These are phyloP conservation scores for Fusarium globosum DNA, from an alignment of 2,329 filamentous ascomycete species.

Conservation along the genomic window DNA sequence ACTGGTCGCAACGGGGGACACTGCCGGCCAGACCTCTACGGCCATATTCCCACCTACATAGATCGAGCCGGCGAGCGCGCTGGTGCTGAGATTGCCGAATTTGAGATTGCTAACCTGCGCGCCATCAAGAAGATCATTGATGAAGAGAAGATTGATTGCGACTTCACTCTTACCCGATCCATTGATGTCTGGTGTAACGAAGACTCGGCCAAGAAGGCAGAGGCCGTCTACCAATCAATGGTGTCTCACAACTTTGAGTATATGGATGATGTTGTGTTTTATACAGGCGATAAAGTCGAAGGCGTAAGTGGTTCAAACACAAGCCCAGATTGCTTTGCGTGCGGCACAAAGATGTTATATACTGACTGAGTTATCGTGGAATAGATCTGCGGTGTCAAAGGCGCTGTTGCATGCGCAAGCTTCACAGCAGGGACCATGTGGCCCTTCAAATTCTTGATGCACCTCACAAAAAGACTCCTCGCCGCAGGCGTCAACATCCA, in stretches of 20 bases:
- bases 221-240: neutral
- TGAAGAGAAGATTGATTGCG: conserved; percentile 7
- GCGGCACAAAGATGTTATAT: too few relatives aligned
- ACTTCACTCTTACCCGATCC: conserved; percentile 1
- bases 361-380: neutral
- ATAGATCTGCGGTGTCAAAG: conserved; percentile 7
- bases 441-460: conserved; percentile 40
- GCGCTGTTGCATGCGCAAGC: conserved; percentile 8
- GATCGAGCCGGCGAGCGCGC: neutral
- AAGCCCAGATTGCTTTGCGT: neutral
- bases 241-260: conserved; percentile 4
- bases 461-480: conserved; percentile 48
- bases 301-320: neutral
- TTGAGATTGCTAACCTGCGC: neutral
- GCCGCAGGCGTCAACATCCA: conserved; percentile 2
- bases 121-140: conserved; percentile 10
- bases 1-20: conserved; percentile 7
- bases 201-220: conserved; percentile 1
- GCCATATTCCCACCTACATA: conserved; percentile 3
- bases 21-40: neutral
- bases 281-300: conserved; percentile 1
- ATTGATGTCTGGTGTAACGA: conserved; percentile 12
- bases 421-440: neutral
- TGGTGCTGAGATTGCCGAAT: conserved; percentile 4
- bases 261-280: conserved; percentile 9